Base-by-base conservation (phyloP, 2,329 filamentous ascomycete genomes). In the Penicillium sp. region DNA sequence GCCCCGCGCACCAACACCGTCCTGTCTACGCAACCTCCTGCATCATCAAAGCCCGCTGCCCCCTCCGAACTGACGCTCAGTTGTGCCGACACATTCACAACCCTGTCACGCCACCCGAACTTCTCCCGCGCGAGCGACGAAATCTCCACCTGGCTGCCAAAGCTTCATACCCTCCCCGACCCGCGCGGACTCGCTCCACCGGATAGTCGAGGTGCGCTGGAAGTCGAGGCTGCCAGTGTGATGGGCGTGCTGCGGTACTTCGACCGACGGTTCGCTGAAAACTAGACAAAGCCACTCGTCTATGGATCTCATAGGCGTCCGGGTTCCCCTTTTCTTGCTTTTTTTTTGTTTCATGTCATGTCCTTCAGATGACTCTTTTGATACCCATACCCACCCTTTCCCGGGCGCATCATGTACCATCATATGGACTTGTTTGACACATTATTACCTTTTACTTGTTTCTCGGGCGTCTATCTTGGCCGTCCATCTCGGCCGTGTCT, bases 231-330 rank as follows among this genome's bases (percentile, higher is more conserved):
- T 6, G 87, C 87, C 0, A 90, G 87, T 67, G 89, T 91, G 46
- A 90, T 91, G 87, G 86, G 85, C 35, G 87, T 90, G n/a, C 71
- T 91, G 52, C 88, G 87, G 68, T 84, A 87, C 55, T 91, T 91
- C 70, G 87, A 91, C 62, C 78, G 88, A 41, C 75, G 87, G 46
- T 91, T 91, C 48, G 69, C 70, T 31, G 69, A 71, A 43, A 71
- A 71, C 63, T 69, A 62, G 60, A 43, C 13, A 16, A 30, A 38
- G 35, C 18, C 16, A 12, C 28, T 46, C 30, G 10, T 31, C 18
- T 16, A 8, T 46, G 44, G 44, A 46, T 28, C n/a, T 34, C 30
- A 41, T 34, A 35, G 11, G 41, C 46, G 41, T 31, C 41, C 29
- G 46, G 41, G 14, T 39, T 36, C 29, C 35, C 22, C 16, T 50